These are phyloP conservation scores for Cordyceps cateniannulata DNA, from an alignment of 2,329 filamentous ascomycete genomes.

Conservation along the genomic window DNA sequence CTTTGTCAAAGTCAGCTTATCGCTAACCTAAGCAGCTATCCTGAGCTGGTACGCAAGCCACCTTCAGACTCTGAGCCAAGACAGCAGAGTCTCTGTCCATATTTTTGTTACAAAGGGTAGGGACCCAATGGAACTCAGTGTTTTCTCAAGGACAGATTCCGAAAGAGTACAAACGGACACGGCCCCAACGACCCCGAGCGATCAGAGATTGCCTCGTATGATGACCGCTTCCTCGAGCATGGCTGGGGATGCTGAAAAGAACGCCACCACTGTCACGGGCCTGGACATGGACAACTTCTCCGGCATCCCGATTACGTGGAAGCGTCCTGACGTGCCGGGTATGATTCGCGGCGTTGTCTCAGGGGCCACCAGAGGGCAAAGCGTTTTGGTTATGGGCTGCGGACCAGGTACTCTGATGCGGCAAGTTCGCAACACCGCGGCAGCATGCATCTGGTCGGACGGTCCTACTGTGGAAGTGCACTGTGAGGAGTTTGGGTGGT, in stretches of 20 bases:
- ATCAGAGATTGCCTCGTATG: neutral
- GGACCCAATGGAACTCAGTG: neutral
- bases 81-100: slow-evolving; percentile 24
- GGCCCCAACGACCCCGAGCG: neutral
- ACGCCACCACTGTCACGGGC: neutral
- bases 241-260: slow-evolving; percentile 1
- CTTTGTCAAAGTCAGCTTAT: neutral
- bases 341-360: slow-evolving; percentile 29
- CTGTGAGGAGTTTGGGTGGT: slow-evolving; percentile 43
- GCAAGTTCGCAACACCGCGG: slow-evolving; percentile 34
- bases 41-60: slow-evolving; percentile 33
- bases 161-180: too few relatives aligned
- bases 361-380: slow-evolving; percentile 22
- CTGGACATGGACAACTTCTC: slow-evolving; percentile 7
- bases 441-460: slow-evolving; percentile 30
- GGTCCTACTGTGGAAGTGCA: slow-evolving; percentile 42
- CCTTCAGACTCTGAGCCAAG: slow-evolving; percentile 24
- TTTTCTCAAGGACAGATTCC: neutral
- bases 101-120: slow-evolving; percentile 29
- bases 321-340: slow-evolving; percentile 30
- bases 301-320: slow-evolving; percentile 22
- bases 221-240: neutral
- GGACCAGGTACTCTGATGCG: slow-evolving; percentile 38
- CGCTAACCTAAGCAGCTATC: slow-evolving; percentile 22
- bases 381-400: slow-evolving; percentile 39